Evolutionary conservation across 306 rosid species (phyloP).

Genomic region (Lithocarpus polystachyus): DNA sequence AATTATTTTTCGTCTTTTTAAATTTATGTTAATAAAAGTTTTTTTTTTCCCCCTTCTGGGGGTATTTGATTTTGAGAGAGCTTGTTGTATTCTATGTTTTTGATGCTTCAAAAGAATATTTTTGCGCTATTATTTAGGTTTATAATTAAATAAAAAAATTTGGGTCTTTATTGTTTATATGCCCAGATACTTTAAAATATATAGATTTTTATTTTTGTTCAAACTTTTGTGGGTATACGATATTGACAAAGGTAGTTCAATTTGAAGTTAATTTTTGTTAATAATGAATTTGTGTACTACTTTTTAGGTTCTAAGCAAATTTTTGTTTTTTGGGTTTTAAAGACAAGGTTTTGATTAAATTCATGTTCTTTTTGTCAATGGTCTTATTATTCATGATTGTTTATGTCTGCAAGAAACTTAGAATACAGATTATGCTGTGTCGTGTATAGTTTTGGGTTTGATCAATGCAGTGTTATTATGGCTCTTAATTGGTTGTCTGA

Average conservation of each 20-base stretch:
- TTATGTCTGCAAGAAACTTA: not conserved
- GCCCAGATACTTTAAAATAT: not conserved
- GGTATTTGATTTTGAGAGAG: not conserved
- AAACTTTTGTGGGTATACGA: constrained; percentile 1
- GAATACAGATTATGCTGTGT: not conserved
- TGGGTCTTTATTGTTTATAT: not conserved
- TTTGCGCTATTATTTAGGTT: not conserved
- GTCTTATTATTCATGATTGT: constrained; percentile 13
- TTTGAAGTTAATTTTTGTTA: constrained; percentile 1
- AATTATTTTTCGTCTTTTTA: not conserved
- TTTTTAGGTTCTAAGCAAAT: no score
- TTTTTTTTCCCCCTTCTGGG: not conserved
- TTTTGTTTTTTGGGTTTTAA: not conserved
- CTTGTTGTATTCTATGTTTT: not conserved
- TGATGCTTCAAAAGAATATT: not conserved
- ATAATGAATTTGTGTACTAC: no score
- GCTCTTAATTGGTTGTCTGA: not conserved
- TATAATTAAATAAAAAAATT: not conserved
- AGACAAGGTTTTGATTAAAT: not conserved
- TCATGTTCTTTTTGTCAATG: not conserved
- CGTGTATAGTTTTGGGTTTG: not conserved
- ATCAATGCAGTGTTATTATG: not conserved
- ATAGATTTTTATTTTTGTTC: not conserved
- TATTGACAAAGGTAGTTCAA: not conserved
- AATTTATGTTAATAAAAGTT: constrained; percentile 5